Base-by-base conservation (phyloP, 1,139 yeast genomes). In the Yamadazyma trypodendri region DNA sequence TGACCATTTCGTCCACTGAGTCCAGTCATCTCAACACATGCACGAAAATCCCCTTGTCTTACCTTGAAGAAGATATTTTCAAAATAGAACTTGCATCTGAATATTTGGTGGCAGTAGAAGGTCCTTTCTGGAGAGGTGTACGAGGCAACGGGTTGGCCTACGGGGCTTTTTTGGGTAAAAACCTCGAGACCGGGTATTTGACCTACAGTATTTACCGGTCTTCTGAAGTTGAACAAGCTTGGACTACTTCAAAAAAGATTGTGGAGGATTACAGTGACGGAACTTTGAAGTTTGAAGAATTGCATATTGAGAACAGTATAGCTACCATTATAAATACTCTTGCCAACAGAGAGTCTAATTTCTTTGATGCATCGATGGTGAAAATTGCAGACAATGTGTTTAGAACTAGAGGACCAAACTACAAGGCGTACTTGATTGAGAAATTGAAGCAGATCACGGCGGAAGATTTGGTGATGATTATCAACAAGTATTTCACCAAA, bases 91-190 rank as follows among this genome's bases (percentile, higher is more conserved):
- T 92, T 15, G 88, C 92, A 6, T 73, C 84, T 9, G 90, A 85
- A 41, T 85, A 82, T 53, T 68, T 94, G 43, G 84, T 83, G 49
- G 85, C 90, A 21, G 88, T 88, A 17, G 99, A 94, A 60, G 99
- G 99, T 1, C 97, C 98, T 27, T 83, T 92, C 49, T 92, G 98
- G 97, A 77, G 89, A 54, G 96, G 94, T 35, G 86, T 94, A 28
- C 78, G 99, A 61, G 99, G 99, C 28, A 77, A 90, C 1, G 99
- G 99, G 2, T 69, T 88, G 38, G 97, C 97, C 0, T 94, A 94
- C 59, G 97, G 97, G 23, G 94, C 92, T 1, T 71, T 66, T 39
- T 70, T 88, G 45, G 58, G 70, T 22, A 68, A 79, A 37, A 73
- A 74, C 48, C 55, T 78, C 13, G 96, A 89, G 48, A 66, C 78